phyloP scores from a whole-genome alignment of 805 yeast genomes.

The Torulaspora indica region DNA sequence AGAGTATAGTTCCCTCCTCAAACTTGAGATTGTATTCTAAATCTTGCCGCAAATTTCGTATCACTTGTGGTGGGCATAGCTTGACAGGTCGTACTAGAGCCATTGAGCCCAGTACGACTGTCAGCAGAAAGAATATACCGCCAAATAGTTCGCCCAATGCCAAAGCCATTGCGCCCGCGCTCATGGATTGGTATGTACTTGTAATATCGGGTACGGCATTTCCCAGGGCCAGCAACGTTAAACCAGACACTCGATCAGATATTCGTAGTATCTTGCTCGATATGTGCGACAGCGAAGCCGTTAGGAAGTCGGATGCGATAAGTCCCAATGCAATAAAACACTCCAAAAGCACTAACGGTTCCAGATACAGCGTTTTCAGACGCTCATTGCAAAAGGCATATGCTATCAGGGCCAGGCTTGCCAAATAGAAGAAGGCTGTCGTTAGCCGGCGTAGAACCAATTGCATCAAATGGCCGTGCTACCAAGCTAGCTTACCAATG shows the following conservation, averaged over 20 bases:
- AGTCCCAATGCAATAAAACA: slow-evolving; percentile 65
- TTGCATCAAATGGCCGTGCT: slow-evolving; percentile 5
- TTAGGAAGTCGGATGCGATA: slow-evolving; percentile 75
- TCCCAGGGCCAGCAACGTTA: slow-evolving; percentile 84
- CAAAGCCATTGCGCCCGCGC: slow-evolving; percentile 60
- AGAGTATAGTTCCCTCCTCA: slow-evolving; percentile 12
- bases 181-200: slow-evolving; percentile 78
- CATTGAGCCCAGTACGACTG: slow-evolving; percentile 77
- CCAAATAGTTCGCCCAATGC: slow-evolving; percentile 92
- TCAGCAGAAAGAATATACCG: slow-evolving; percentile 75
- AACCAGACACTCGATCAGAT: slow-evolving; percentile 76
- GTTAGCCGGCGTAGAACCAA: slow-evolving; percentile 13
- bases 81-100: slow-evolving; percentile 61
- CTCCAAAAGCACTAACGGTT: slow-evolving; percentile 30
- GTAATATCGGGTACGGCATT: slow-evolving; percentile 90
- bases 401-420: slow-evolving; percentile 5
- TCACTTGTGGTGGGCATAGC: slow-evolving; percentile 36
- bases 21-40: not conserved
- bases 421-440: slow-evolving; percentile 11
- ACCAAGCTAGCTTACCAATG: not conserved
- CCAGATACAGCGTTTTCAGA: slow-evolving; percentile 15
- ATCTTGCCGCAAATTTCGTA: not conserved
- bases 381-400: slow-evolving; percentile 3
- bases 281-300: slow-evolving; percentile 70
- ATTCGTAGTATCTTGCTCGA: slow-evolving; percentile 53